Evolutionary conservation across 2,329 filamentous ascomycete species (phyloP), one percentile per base, ranked within the genome.

Genomic region (Trichoderma arundinaceum): DNA sequence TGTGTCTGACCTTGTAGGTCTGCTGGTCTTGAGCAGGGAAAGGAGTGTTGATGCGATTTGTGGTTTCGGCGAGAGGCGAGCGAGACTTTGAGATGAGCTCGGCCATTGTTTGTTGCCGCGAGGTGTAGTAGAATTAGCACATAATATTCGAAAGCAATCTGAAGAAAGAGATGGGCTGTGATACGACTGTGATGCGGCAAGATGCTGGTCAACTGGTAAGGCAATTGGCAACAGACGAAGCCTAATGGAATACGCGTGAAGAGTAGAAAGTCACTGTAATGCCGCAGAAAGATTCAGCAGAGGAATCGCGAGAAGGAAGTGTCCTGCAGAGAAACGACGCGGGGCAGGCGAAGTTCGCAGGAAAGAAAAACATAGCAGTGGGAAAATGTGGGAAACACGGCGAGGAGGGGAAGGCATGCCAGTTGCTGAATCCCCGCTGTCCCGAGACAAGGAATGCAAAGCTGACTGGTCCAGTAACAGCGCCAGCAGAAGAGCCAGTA

Each of bases 11-110:
- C 69, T 80, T 81, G 66, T 67, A 65, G 32, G 67, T 66, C 35
- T 74, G 72, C 19, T 69, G 64, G 35, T 76, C 71, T 53, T 71
- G 65, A 56, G 69, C 62, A 44, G 74, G 71, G 66, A 74, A 74
- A 17, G 75, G 72, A 32, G 80, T 79, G 70, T 84, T 85, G 69
- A 82, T 75, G 69, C 82, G 79, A 67, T 80, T 77, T 32, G 78
- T 79, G 22, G 82, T 81, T 72, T 85, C 83, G 39, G 77, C 77
- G 51, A 85, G 75, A 49, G 83, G 83, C 60, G 75, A 72, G 64
- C 79, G 79, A 67, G 68, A 60, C 61, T 70, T 73, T 66, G 73
- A 70, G 70, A 72, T 71, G 43, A 69, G 68, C 53, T 79, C 77
- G 62, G 78, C 71, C 71, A 73, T 73, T 28, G 64, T 39, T 70